phyloP scores from a whole-genome alignment of 495 filamentous ascomycete species.

The Tuber umbilicatum region DNA sequence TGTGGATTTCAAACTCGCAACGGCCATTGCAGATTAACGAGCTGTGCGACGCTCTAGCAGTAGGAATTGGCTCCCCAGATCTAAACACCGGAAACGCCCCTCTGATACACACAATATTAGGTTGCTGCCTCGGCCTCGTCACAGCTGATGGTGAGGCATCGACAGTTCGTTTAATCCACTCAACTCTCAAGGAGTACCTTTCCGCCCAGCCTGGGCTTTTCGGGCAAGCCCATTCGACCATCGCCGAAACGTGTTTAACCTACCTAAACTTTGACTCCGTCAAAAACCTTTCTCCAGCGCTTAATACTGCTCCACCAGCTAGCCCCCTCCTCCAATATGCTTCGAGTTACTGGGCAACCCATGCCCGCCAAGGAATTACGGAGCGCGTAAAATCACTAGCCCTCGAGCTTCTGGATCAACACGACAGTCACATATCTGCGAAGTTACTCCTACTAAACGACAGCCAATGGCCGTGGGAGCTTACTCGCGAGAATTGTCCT shows the following conservation, averaged over 20 bases:
- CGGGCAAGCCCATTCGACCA: background rate
- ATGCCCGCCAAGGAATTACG: background rate
- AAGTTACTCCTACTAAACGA: background rate
- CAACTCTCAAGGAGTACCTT: background rate
- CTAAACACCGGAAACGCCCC: background rate
- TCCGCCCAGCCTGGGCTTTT: background rate
- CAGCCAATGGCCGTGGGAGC: background rate
- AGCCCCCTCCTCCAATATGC: background rate
- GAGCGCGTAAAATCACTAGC: background rate
- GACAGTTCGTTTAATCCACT: background rate
- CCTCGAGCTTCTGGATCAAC: background rate
- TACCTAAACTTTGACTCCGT: background rate
- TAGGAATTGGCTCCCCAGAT: slow-evolving; percentile 1
- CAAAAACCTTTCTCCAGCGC: background rate
- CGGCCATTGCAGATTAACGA: background rate
- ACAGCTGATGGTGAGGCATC: background rate
- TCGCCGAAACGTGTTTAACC: background rate
- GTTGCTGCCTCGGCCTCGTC: background rate
- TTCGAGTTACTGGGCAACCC: background rate
- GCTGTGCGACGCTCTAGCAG: background rate
- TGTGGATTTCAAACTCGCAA: background rate
- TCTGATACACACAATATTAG: background rate
- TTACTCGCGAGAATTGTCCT: background rate
- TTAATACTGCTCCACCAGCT: background rate
- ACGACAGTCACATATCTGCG: background rate